Evolutionary conservation across 208 protist species (phyloP).

Genomic region (Crithidia bombi): DNA sequence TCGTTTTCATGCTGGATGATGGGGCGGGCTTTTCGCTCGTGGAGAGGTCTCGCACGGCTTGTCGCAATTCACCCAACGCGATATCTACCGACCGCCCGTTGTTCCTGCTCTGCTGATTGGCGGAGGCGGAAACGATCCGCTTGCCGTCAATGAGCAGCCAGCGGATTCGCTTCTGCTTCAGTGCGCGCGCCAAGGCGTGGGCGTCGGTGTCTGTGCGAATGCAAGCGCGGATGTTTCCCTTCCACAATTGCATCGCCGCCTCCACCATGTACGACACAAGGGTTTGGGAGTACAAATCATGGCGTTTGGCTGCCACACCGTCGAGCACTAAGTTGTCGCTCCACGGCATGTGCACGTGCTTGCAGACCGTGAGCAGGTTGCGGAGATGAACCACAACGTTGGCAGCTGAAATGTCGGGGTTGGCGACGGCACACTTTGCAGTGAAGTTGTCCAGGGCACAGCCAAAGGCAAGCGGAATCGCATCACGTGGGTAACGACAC

Average conservation of each 20-base stretch:
- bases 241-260: conserved; percentile 67
- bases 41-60: conserved; percentile 39
- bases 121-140: conserved; percentile 36
- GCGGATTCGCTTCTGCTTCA: conserved; percentile 53
- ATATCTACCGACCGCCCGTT: conserved; percentile 30
- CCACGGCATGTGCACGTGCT: conserved; percentile 52
- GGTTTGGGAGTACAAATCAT: conserved; percentile 53
- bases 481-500: conserved; percentile 33
- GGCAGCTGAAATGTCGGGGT: conserved; percentile 47
- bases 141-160: conserved; percentile 57
- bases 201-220: conserved; percentile 52
- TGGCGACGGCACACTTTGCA: conserved; percentile 39
- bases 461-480: conserved; percentile 61
- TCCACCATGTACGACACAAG: conserved; percentile 45
- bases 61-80: conserved; percentile 40
- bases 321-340: conserved; percentile 48
- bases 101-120: conserved; percentile 45
- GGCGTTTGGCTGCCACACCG: conserved; percentile 59
- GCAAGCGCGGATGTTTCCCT: conserved; percentile 65
- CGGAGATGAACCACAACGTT: conserved; percentile 64
- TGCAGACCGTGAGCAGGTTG: conserved; percentile 37
- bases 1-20: not conserved
- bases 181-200: conserved; percentile 38
- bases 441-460: conserved; percentile 75
- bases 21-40: conserved; percentile 22